Conservation (phyloP, 2,329 filamentous ascomycete species). For the Venturia asperata region DNA sequence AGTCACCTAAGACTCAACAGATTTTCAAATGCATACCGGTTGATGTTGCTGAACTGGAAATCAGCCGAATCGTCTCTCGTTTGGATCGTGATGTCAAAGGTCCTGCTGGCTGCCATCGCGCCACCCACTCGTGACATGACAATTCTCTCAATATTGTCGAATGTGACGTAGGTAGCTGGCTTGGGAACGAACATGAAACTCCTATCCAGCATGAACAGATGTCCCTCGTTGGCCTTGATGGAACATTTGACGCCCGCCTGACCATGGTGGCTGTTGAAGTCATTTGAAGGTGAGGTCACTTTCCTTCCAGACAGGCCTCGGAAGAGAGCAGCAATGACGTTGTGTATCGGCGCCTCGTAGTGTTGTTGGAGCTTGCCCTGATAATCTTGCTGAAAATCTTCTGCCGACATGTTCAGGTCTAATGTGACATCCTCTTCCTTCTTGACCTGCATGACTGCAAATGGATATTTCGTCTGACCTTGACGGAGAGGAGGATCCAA, state of each 20-base stretch:
- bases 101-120: conserved; percentile 85
- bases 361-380: conserved; percentile 80
- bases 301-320: conserved; percentile 90
- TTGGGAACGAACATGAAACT: conserved; percentile 99
- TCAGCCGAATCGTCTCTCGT: conserved; percentile 82
- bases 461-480: conserved; percentile 95
- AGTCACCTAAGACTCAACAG: conserved; percentile 21
- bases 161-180: conserved; percentile 92
- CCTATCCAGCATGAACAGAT: conserved; percentile 94
- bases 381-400: conserved; percentile 77
- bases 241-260: conserved; percentile 97
- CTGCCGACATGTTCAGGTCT: conserved; percentile 91
- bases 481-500: conserved; percentile 91
- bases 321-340: conserved; percentile 94
- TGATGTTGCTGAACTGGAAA: conserved; percentile 98
- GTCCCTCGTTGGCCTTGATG: conserved; percentile 99
- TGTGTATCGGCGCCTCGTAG: conserved; percentile 89
- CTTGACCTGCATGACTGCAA: conserved; percentile 99
- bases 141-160: conserved; percentile 84
- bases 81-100: conserved; percentile 91
- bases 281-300: conserved; percentile 85
- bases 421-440: conserved; percentile 95
- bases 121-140: conserved; percentile 95
- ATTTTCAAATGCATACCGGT: conserved; percentile 50
- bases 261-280: conserved; percentile 87